Conservation (phyloP, 345 rosid genomes). For the Hirschfeldia incana region DNA sequence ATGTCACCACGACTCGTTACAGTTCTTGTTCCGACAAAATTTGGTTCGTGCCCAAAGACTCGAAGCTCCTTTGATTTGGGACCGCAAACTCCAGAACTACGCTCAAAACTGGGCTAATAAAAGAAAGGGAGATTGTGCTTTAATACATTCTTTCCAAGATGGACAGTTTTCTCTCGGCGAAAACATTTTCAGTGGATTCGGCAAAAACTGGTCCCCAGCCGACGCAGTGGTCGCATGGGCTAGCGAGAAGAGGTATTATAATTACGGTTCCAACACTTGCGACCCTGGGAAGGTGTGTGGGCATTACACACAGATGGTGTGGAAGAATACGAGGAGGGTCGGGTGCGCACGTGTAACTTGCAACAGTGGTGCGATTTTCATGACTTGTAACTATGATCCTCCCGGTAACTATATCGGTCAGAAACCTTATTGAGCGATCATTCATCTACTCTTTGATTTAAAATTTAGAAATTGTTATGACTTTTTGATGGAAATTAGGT, state of each 20-base stretch:
- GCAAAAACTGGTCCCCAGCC: slow-evolving; percentile 56
- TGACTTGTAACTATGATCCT: slow-evolving; percentile 92
- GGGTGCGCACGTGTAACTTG: slow-evolving; percentile 84
- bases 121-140: slow-evolving; percentile 61
- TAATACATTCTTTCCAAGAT: slow-evolving; percentile 65
- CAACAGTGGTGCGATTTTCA: slow-evolving; percentile 73
- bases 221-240: slow-evolving; percentile 79
- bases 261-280: slow-evolving; percentile 57
- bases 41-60: slow-evolving; percentile 61
- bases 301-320: slow-evolving; percentile 85
- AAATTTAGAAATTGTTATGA: slow-evolving; percentile 2
- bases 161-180: slow-evolving; percentile 67
- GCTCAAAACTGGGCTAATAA: slow-evolving; percentile 79
- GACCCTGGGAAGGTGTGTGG: slow-evolving; percentile 68
- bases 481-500: slow-evolving; percentile 9
- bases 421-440: slow-evolving; percentile 53
- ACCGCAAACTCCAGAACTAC: slow-evolving; percentile 61
- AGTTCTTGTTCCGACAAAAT: slow-evolving; percentile 73
- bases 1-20: slow-evolving; percentile 70
- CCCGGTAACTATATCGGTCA: slow-evolving; percentile 78
- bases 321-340: slow-evolving; percentile 63
- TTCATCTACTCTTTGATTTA: slow-evolving; percentile 16
- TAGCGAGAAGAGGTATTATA: slow-evolving; percentile 67
- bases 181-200: slow-evolving; percentile 79
- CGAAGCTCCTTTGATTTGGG: slow-evolving; percentile 77